Evolutionary conservation across 345 rosid species (phyloP).

Genomic region (Reutealis trisperma): DNA sequence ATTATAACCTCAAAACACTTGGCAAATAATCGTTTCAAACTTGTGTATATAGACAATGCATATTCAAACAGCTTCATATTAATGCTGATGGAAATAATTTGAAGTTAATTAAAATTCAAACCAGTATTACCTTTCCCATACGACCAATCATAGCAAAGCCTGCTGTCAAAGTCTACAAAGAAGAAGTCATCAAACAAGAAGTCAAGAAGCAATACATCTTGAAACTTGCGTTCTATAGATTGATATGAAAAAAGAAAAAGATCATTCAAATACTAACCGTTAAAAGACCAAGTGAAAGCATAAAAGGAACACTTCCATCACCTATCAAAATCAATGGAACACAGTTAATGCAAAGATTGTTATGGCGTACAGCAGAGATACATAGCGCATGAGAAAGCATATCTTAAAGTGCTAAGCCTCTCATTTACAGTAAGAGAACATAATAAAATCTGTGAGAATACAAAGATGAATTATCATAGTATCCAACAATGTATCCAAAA

Average conservation of each 20-base stretch:
- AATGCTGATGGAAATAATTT: background rate
- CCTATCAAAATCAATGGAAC: constrained; percentile 49
- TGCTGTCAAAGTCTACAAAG: constrained; percentile 79
- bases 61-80: background rate
- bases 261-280: constrained; percentile 52
- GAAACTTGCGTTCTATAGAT: constrained; percentile 1
- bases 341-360: background rate
- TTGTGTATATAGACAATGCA: background rate
- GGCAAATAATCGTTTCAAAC: background rate
- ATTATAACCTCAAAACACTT: background rate
- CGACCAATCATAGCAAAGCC: constrained; percentile 90
- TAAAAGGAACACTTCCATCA: constrained; percentile 84
- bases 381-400: background rate
- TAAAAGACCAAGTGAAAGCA: constrained; percentile 71
- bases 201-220: background rate
- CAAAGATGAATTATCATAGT: background rate
- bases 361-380: background rate
- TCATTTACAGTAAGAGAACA: background rate
- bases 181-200: constrained; percentile 1
- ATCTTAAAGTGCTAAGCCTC: background rate
- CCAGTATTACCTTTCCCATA: constrained; percentile 64
- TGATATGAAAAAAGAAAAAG: background rate
- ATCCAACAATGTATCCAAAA: background rate
- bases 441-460: background rate
- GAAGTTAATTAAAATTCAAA: constrained; percentile 3